Base-by-base conservation (phyloP, 1,139 yeast species). In the Lodderomyces theae region DNA sequence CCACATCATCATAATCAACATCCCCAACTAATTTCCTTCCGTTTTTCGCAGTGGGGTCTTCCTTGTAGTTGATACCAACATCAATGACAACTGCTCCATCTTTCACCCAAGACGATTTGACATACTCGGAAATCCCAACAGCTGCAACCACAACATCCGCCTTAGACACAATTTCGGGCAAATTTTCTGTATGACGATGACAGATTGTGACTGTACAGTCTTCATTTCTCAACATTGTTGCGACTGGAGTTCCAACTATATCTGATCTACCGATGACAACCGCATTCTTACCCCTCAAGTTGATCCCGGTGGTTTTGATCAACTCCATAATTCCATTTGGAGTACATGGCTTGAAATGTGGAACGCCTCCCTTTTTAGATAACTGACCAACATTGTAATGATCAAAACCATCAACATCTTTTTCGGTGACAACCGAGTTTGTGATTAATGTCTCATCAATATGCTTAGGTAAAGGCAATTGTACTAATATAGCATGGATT, bases 191-290 rank as follows among this genome's bases (percentile, higher is more conserved):
- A 54, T 71, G 66, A 45, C 85, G 73, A 53, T 85, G 94, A 47
- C 87, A 77, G 42, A 79, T 72, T 8, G 92, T 85, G 19, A 85
- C 92, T 3, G 92, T 84, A 45, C 88, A 86, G 55, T 86, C 83
- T 52, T 74, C 78, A 51, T 81, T 81, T 54, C 79, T 81, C 55
- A 85, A 69, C 65, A 85, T 65, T 38, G 86, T 80, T 4, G 89
- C 82, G 21, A 85, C 82, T 35, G 94, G 94, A 24, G 85, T 82
- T 45, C 94, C 94, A 26, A 85, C 94, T 49, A 85, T 85, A 60
- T 85, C 90, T 9, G 90, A 83, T 60, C 94, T 74, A 32, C 94
- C 94, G 50, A 86, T 65, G 10, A 85, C 89, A 35, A 84, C 92
- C 2, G 88, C 92, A 52, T 77, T 75, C 51, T 82, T 80, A 41